Conservation (phyloP, 1,139 yeast species). For the Yamadazyma aaseri region DNA sequence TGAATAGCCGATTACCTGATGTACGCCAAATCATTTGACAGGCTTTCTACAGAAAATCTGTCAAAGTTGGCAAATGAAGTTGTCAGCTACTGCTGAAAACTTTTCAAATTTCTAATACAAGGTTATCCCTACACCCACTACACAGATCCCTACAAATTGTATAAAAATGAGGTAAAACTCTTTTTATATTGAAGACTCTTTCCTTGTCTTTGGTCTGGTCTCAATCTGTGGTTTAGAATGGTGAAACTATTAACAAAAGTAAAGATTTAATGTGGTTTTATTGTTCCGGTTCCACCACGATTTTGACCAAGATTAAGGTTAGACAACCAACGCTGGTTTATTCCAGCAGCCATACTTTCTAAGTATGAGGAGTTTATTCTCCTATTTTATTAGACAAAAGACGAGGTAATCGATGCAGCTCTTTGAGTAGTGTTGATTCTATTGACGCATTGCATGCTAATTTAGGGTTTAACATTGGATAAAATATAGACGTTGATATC, state of each 20-base stretch:
- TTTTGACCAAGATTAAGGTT: too few relatives aligned
- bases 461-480: slow-evolving; percentile 7
- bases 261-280: background rate
- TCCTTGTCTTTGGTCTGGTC: too few relatives aligned
- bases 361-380: too few relatives aligned
- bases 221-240: too few relatives aligned
- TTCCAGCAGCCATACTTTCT: too few relatives aligned
- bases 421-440: slow-evolving; percentile 5
- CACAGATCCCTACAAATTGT: background rate
- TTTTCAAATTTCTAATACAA: slow-evolving; percentile 1
- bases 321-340: too few relatives aligned
- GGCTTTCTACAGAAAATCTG: background rate
- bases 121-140: slow-evolving; percentile 1
- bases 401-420: slow-evolving; percentile 5
- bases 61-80: slow-evolving; percentile 1
- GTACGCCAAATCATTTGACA: background rate
- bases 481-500: slow-evolving; percentile 5
- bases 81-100: background rate
- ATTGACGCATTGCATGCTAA: too few relatives aligned
- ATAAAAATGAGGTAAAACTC: too few relatives aligned
- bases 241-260: too few relatives aligned
- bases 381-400: slow-evolving; percentile 13
- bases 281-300: too few relatives aligned
- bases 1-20: slow-evolving; percentile 2
- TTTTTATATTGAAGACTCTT: too few relatives aligned